Base-by-base conservation (phyloP, 2,329 filamentous ascomycete genomes). In the Fusarium sp. region DNA sequence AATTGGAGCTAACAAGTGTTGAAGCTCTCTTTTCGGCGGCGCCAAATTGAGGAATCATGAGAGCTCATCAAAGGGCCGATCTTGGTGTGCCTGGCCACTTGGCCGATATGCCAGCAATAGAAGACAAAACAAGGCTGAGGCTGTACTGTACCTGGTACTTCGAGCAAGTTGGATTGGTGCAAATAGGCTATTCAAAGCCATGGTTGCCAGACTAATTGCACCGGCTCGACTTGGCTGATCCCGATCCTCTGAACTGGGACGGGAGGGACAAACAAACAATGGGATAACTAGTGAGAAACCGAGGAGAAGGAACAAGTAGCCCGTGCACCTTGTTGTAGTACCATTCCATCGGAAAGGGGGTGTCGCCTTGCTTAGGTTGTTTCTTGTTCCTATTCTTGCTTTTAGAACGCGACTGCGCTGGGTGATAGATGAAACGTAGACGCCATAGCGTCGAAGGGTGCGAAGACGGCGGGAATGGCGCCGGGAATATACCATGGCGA, bases 281-380 rank as follows among this genome's bases (percentile, higher is more conserved):
- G 43, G 27, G 48, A 50, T 42, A 42, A n/a, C n/a, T 46, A 35
- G 35, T 35, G 29, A 37, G 27, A 42, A 23, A 51, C 51, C 51
- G 41, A 45, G 25, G 21, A 46, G 27, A 18, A 63, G 51, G 41
- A 35, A 45, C 7, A 35, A 15, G 13, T 31, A 35, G 51, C 4
- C 37, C 49, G 52, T 58, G 51, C 49, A 37, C 33, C 21, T 54
- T 39, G 21, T 29, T 21, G 49, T 17, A 37, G 36, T 69, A 70
- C 67, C 67, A 69, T 66, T 58, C 49, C 43, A 69, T 58, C 43
- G 60, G 59, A 66, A 69, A 45, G 48, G 52, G 63, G 40, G 67
- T 42, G 36, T 40, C 29, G 42, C 27, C 21, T 10, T n/a, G n/a
- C n/a, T n/a, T n/a, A n/a, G n/a, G n/a, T n/a, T n/a, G n/a, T n/a